phyloP scores from a whole-genome alignment of 129 eudicot genomes.

The Ambrosia trifida region DNA sequence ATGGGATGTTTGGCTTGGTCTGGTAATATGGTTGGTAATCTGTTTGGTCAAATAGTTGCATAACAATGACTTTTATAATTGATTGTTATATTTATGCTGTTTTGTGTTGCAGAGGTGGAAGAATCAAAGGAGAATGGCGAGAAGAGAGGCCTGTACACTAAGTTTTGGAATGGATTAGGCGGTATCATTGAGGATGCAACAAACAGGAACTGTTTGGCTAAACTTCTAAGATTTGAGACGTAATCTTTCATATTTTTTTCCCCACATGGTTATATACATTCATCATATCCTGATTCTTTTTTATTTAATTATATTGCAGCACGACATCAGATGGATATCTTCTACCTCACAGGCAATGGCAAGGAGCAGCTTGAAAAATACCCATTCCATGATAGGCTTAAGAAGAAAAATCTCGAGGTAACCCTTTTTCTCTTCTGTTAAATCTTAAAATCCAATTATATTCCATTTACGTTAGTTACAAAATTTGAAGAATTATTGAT shows the following conservation, averaged over 20 bases:
- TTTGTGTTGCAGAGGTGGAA: slow-evolving; percentile 63
- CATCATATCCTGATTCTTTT: not conserved
- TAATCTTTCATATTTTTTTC: slow-evolving; percentile 17
- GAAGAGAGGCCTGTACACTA: slow-evolving; percentile 89
- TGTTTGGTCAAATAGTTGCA: too few relatives aligned
- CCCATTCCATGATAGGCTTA: slow-evolving; percentile 91
- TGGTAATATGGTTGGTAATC: too few relatives aligned
- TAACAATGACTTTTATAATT: too few relatives aligned
- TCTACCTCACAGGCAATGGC: slow-evolving; percentile 90
- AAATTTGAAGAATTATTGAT: not conserved
- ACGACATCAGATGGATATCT: slow-evolving; percentile 90
- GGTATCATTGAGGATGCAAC: slow-evolving; percentile 98
- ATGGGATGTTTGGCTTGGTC: too few relatives aligned
- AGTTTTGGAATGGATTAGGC: slow-evolving; percentile 98
- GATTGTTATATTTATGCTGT: not conserved
- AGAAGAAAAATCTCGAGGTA: slow-evolving; percentile 71
- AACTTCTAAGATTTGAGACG: slow-evolving; percentile 96
- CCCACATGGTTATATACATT: not conserved
- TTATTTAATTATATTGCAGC: slow-evolving; percentile 37
- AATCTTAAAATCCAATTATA: not conserved
- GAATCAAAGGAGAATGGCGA: slow-evolving; percentile 76
- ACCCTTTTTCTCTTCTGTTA: not conserved
- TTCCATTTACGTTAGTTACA: not conserved
- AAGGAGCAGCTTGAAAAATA: slow-evolving; percentile 92
- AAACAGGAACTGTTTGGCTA: slow-evolving; percentile 93